Evolutionary conservation across 208 protist genomes (phyloP).

Genomic region (Blastocrithidia nonstop): DNA sequence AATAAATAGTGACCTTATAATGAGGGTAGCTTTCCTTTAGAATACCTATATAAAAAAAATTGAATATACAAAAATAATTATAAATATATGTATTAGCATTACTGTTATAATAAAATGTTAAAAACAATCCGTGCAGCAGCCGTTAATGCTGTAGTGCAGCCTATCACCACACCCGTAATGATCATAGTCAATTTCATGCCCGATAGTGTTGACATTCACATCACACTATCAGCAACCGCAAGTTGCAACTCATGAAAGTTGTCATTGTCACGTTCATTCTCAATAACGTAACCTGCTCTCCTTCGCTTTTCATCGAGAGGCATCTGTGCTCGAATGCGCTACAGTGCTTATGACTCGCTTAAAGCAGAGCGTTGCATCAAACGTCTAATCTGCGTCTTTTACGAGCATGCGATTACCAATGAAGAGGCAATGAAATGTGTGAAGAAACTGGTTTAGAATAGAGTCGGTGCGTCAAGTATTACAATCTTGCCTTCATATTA

Average conservation of each 20-base stretch:
- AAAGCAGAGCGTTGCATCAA: slow-evolving; percentile 36
- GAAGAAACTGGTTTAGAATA: slow-evolving; percentile 77
- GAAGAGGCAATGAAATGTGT: slow-evolving; percentile 47
- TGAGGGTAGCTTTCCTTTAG: too few species aligned
- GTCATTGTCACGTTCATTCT: slow-evolving; percentile 50
- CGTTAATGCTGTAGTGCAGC: slow-evolving; percentile 2
- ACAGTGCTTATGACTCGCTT: slow-evolving; percentile 20
- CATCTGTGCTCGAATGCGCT: slow-evolving; percentile 69
- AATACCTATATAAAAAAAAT: too few species aligned
- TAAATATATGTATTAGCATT: too few species aligned
- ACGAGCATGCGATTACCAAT: slow-evolving; percentile 48
- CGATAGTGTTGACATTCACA: slow-evolving; percentile 47
- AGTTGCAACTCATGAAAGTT: slow-evolving; percentile 13
- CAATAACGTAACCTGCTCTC: slow-evolving; percentile 54
- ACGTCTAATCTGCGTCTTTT: slow-evolving; percentile 44
- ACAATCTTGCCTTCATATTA: slow-evolving; percentile 15
- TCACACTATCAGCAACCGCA: slow-evolving; percentile 19
- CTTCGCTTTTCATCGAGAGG: slow-evolving; percentile 38
- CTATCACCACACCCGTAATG: neutral
- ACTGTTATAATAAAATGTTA: too few species aligned
- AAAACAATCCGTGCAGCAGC: too few species aligned
- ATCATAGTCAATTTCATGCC: neutral
- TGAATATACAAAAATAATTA: too few species aligned
- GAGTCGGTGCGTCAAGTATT: slow-evolving; percentile 73
- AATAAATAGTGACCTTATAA: too few species aligned